Evolutionary conservation across 495 filamentous ascomycete species (phyloP), one percentile per base, ranked within the genome.

Genomic region (Endocarpon pusillum): DNA sequence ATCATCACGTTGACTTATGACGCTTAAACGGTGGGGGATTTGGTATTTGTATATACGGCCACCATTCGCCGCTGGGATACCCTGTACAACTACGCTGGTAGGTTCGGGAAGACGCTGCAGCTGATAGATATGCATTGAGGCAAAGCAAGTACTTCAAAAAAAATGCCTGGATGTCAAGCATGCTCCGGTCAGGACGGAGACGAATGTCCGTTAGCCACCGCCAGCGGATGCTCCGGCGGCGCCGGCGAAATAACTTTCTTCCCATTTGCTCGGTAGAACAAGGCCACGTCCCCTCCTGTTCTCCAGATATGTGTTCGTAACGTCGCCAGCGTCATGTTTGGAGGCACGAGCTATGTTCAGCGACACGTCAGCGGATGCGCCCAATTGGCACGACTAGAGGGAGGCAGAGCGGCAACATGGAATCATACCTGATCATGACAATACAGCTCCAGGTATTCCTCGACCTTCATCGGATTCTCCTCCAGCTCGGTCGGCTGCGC

Each of bases 261-360:
- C 16, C 83, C 84, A 42, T 94, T 96, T 19, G 81, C 66, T 47
- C 85, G 87, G 66, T 96, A 97, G 42, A 81, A 71, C 22, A 97
- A 60, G 19, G 91, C 53, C 45, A 97, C 79, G 52, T 97, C 89
- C 34, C 78, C 83, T 9, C 81, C 79, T 17, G 77, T 80, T 41
- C 89, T 81, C 89, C 91, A 97, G 29, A 96, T 61, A 45, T 93
- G 81, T 4, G 82, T 71, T 30, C 83, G 75, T 18, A 97, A 72
- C 0, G 86, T 94, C 15, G 83, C 83, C 6, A 97, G 67, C 26
- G 80, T 94, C 80, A 93, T 93, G 7, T 77, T 78, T 3, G 68
- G 64, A 11, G 66, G 59, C 16, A 81, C 59, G 33, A 71, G 41
- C 74, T 79, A 32, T 11, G 14, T 33, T 12, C 14, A 8, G 2